A percentile compares a stretch with the other conserved stretches of the same genome.
phyloP scores from a whole-genome alignment of 371 early-diverging fungal genomes.

The Apophysomyces trapeziformis region DNA sequence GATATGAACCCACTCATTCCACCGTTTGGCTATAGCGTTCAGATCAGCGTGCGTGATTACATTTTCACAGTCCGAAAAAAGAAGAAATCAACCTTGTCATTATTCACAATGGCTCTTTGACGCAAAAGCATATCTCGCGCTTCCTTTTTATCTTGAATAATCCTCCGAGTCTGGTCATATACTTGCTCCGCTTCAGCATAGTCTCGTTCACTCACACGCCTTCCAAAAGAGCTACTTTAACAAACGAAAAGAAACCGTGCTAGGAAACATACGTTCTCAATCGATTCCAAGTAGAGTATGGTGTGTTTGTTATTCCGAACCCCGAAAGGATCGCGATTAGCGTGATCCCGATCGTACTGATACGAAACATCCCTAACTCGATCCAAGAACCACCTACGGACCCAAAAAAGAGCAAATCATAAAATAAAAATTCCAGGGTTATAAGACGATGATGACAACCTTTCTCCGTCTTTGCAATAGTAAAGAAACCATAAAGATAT shows the following conservation, averaged over 20 bases:
- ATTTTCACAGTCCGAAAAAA: neutral
- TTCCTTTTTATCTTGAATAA: slow-evolving; percentile 34
- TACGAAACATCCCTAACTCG: slow-evolving; percentile 77
- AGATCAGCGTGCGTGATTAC: neutral
- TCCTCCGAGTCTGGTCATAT: slow-evolving; percentile 36
- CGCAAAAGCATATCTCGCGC: neutral
- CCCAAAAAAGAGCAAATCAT: neutral
- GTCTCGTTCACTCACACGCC: slow-evolving; percentile 41
- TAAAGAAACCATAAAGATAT: slow-evolving; percentile 76
- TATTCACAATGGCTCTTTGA: neutral
- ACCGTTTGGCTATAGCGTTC: neutral
- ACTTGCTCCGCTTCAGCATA: slow-evolving; percentile 37
- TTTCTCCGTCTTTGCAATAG: slow-evolving; percentile 51
- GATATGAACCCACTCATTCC: slow-evolving; percentile 9
- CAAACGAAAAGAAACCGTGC: neutral
- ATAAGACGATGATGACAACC: neutral
- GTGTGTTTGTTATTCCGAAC: slow-evolving; percentile 92
- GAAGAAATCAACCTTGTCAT: neutral
- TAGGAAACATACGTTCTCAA: slow-evolving; percentile 21
- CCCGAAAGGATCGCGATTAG: slow-evolving; percentile 93
- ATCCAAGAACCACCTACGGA: slow-evolving; percentile 33
- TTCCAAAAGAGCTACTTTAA: neutral
- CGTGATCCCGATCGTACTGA: slow-evolving; percentile 89
- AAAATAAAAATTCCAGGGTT: neutral
- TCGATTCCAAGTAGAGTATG: slow-evolving; percentile 63